These are phyloP conservation scores for Aspergillus awamori DNA, from an alignment of 2,329 filamentous ascomycete genomes.

Conservation along the genomic window DNA sequence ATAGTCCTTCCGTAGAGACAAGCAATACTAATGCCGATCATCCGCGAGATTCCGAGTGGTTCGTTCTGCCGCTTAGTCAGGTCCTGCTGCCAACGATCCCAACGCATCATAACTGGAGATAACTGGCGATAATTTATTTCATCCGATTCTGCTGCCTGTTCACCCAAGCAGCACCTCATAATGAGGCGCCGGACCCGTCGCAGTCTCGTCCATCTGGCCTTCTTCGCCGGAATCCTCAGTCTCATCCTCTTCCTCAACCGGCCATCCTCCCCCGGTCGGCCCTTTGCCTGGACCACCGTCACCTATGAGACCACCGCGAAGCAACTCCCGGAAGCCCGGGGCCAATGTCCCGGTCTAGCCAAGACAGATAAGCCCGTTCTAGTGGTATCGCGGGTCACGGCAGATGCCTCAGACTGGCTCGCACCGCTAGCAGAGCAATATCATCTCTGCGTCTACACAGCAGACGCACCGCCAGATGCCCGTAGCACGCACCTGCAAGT, in stretches of 20 bases:
- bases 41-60: background rate
- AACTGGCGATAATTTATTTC: background rate
- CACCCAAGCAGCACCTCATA: background rate
- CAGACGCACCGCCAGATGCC: constrained; percentile 36
- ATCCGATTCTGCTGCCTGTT: no score
- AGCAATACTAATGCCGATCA: background rate
- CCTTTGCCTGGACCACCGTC: constrained; percentile 49
- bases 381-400: constrained; percentile 46
- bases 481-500: constrained; percentile 42
- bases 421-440: constrained; percentile 42
- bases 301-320: constrained; percentile 45
- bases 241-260: constrained; percentile 44
- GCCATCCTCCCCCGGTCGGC: constrained; percentile 33
- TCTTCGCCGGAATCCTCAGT: constrained; percentile 39
- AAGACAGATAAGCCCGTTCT: constrained; percentile 47
- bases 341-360: constrained; percentile 48
- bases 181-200: constrained; percentile 27
- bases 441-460: constrained; percentile 52
- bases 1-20: no score
- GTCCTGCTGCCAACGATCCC: background rate
- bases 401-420: constrained; percentile 50
- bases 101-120: background rate
- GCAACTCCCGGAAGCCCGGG: constrained; percentile 40
- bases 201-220: constrained; percentile 37
- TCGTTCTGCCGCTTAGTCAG: background rate